Percentiles rank a stretch among this genome's conserved stretches.
Evolutionary conservation across 1,284 basidiomycete species (phyloP).

Genomic region (Sporisorium iseilematis-ciliati): DNA sequence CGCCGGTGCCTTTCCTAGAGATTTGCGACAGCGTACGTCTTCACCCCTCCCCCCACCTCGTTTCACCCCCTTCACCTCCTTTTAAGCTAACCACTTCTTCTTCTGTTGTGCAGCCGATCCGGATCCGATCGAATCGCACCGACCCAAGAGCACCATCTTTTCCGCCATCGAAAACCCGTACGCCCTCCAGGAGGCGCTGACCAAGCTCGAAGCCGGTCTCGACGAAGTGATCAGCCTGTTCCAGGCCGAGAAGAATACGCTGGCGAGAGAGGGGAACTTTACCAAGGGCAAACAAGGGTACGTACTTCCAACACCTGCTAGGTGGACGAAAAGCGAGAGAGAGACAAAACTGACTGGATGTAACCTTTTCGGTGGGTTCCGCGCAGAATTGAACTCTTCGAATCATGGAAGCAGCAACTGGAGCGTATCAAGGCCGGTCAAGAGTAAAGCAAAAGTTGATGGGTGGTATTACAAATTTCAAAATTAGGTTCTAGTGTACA

Average conservation of each 20-base stretch:
- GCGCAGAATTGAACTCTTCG: constrained; percentile 49
- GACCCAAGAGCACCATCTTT: constrained; percentile 51
- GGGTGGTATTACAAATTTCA: constrained; percentile 23
- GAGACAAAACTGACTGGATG: constrained; percentile 1
- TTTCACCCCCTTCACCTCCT: not conserved
- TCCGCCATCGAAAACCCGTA: constrained; percentile 62
- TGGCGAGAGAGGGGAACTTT: constrained; percentile 54
- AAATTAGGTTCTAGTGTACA: too few relatives aligned
- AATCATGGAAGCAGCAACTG: constrained; percentile 57
- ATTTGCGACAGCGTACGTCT: constrained; percentile 37
- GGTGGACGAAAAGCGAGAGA: too few relatives aligned
- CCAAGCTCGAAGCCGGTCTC: constrained; percentile 51
- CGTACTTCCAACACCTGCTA: constrained; percentile 3
- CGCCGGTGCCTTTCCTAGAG: constrained; percentile 48
- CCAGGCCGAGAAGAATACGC: constrained; percentile 59
- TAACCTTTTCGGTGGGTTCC: not conserved
- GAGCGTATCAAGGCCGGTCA: constrained; percentile 57
- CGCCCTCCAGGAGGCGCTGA: constrained; percentile 55
- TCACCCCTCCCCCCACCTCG: not conserved
- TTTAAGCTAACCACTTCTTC: not conserved
- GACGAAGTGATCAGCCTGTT: constrained; percentile 61
- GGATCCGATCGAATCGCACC: constrained; percentile 35
- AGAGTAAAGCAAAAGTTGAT: constrained; percentile 18
- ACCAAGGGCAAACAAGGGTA: constrained; percentile 61
- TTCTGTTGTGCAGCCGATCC: constrained; percentile 27